phyloP scores from a whole-genome alignment of 495 filamentous ascomycete genomes.

The Tuber aestivum region DNA sequence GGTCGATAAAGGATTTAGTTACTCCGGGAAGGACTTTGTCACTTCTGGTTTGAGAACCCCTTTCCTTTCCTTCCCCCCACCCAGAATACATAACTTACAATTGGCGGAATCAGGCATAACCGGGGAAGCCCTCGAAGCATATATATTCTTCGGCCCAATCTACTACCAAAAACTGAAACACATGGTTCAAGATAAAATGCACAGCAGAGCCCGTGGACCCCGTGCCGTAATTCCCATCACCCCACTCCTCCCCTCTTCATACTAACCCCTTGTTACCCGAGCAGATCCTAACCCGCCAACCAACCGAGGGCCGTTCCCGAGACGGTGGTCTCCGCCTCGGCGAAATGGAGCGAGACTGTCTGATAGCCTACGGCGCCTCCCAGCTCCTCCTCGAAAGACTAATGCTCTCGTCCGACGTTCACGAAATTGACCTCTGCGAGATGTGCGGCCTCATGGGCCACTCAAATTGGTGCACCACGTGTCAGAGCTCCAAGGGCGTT shows the following conservation, averaged over 20 bases:
- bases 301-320: conserved; percentile 88
- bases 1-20: conserved; percentile 82
- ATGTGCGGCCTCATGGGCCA: conserved; percentile 91
- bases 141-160: conserved; percentile 97
- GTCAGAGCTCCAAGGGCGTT: conserved; percentile 71
- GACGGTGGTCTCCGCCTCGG: conserved; percentile 89
- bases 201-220: conserved; percentile 83
- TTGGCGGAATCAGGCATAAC: conserved; percentile 56
- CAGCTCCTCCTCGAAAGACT: conserved; percentile 89
- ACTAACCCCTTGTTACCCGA: too few species aligned
- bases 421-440: conserved; percentile 88
- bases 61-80: not conserved
- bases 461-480: conserved; percentile 84
- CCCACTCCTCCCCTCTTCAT: not conserved
- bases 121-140: conserved; percentile 83
- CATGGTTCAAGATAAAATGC: conserved; percentile 99
- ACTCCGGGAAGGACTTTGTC: conserved; percentile 93
- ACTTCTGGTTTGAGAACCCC: conserved; percentile 57
- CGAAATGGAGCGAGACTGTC: conserved; percentile 97
- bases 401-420: conserved; percentile 87
- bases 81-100: not conserved
- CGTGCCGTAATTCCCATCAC: conserved; percentile 50
- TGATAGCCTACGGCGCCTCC: conserved; percentile 91
- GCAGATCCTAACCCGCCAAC: conserved; percentile 86
- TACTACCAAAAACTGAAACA: conserved; percentile 99